Conservation (phyloP, 768 basidiomycete genomes). For the Calocera cornea region DNA sequence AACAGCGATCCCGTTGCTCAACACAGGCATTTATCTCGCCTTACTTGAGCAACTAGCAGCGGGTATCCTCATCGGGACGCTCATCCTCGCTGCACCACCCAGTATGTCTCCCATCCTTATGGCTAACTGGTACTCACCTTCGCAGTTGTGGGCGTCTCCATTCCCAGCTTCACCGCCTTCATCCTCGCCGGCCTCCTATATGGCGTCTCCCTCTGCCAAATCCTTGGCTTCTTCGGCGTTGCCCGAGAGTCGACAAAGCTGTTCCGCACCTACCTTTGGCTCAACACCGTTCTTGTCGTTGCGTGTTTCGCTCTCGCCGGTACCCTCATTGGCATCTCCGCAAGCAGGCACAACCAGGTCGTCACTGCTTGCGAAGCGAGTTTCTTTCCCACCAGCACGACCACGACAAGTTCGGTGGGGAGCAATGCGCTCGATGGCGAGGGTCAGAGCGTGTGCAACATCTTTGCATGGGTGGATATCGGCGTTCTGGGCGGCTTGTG, state of each 20-base stretch:
- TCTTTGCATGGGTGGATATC: conserved; percentile 85
- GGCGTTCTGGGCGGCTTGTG: conserved; percentile 86
- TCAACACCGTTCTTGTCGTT: conserved; percentile 43
- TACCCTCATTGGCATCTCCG: conserved; percentile 72
- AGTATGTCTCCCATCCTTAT: conserved; percentile 36
- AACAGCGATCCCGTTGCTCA: conserved; percentile 69
- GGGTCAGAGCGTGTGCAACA: conserved; percentile 64
- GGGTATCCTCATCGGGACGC: conserved; percentile 51
- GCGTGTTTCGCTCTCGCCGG: conserved; percentile 64
- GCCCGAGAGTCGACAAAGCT: conserved; percentile 52
- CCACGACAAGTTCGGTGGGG: conserved; percentile 4
- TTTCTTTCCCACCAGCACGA: conserved; percentile 11
- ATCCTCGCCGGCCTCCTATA: conserved; percentile 68
- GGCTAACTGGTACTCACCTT: neutral
- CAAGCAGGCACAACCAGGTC: conserved; percentile 58
- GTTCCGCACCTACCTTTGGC: conserved; percentile 53
- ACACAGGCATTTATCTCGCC: conserved; percentile 76
- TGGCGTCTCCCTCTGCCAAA: conserved; percentile 57
- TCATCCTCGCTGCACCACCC: conserved; percentile 63
- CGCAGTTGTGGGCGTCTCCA: conserved; percentile 72
- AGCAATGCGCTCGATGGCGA: conserved; percentile 34
- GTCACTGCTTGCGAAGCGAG: conserved; percentile 45
- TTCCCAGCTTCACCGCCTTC: conserved; percentile 60
- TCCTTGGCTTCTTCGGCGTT: conserved; percentile 78
- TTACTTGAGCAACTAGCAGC: conserved; percentile 62